Evolutionary conservation across 2,329 filamentous ascomycete species (phyloP).

Genomic region (Pseudopithomyces chartarum): DNA sequence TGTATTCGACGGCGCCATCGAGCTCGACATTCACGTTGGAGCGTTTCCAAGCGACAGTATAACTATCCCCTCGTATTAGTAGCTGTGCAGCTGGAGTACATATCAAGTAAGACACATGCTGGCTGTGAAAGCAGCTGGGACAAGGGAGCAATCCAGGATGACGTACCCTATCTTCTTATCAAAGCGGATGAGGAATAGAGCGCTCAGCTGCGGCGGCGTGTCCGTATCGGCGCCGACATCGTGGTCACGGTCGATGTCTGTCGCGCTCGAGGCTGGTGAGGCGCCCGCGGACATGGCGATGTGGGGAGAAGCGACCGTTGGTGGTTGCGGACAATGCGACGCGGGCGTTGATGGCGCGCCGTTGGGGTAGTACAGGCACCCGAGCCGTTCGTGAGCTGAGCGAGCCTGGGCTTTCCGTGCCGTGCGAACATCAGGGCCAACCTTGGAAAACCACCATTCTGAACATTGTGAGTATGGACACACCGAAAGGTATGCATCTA

Average conservation of each 20-base stretch:
- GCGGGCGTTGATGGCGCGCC: conserved; percentile 1
- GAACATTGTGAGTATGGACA: neutral
- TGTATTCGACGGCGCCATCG: conserved; percentile 91
- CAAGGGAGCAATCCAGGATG: neutral
- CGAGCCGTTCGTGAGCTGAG: neutral
- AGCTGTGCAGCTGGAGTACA: neutral
- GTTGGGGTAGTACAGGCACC: neutral
- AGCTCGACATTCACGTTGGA: conserved; percentile 67
- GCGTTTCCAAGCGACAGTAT: conserved; percentile 87
- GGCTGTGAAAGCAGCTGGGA: too few species aligned
- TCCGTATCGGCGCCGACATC: conserved; percentile 19
- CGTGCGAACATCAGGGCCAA: neutral
- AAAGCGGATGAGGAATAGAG: conserved; percentile 87
- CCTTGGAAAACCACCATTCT: neutral
- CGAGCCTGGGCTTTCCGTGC: neutral
- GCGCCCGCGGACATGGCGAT: conserved; percentile 25
- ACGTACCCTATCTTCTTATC: conserved; percentile 85
- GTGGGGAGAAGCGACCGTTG: conserved; percentile 3
- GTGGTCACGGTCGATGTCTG: conserved; percentile 23
- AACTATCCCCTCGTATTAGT: conserved; percentile 50
- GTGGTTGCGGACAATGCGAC: neutral
- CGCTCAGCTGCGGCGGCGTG: conserved; percentile 55
- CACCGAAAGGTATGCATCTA: neutral
- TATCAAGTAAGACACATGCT: neutral
- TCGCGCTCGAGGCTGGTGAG: conserved; percentile 38